A percentile compares a stretch with the other conserved stretches of the same genome.
These are phyloP conservation scores for Stramenopiles sp. DNA, from an alignment of 352 stramenopile genomes.

Conservation along the genomic window DNA sequence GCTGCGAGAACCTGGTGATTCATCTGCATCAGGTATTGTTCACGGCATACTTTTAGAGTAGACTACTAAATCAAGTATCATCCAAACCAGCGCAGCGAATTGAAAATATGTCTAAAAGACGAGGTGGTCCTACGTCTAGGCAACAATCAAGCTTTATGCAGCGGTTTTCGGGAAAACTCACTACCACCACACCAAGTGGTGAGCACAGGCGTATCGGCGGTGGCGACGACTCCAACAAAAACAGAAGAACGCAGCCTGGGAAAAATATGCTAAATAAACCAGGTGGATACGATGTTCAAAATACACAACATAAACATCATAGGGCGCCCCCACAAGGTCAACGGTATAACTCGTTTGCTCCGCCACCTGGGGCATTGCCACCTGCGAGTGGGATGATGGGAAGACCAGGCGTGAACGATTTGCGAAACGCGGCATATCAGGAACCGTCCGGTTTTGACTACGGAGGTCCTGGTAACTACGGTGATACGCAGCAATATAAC, in stretches of 20 bases:
- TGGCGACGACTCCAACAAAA: not conserved
- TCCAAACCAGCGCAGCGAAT: no score
- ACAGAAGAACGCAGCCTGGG: not conserved
- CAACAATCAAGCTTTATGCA: not conserved
- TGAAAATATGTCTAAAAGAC: not conserved
- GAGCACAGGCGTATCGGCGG: not conserved
- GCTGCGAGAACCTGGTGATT: no score
- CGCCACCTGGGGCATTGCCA: no score
- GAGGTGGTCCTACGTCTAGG: not conserved
- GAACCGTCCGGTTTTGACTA: not conserved
- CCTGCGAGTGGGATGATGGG: no score
- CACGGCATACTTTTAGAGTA: no score
- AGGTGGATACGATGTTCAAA: not conserved
- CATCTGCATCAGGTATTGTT: no score
- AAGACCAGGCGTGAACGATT: not conserved
- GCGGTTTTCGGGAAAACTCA: not conserved
- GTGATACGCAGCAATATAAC: not conserved
- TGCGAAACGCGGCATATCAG: not conserved
- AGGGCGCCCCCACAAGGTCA: not conserved
- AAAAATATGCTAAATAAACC: not conserved
- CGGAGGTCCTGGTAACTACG: not conserved
- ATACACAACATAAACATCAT: no score
- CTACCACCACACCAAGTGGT: not conserved
- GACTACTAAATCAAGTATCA: no score
- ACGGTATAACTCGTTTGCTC: no score